Base-by-base conservation (phyloP, 1,284 basidiomycete species). In the Cryptococcus sp. region DNA sequence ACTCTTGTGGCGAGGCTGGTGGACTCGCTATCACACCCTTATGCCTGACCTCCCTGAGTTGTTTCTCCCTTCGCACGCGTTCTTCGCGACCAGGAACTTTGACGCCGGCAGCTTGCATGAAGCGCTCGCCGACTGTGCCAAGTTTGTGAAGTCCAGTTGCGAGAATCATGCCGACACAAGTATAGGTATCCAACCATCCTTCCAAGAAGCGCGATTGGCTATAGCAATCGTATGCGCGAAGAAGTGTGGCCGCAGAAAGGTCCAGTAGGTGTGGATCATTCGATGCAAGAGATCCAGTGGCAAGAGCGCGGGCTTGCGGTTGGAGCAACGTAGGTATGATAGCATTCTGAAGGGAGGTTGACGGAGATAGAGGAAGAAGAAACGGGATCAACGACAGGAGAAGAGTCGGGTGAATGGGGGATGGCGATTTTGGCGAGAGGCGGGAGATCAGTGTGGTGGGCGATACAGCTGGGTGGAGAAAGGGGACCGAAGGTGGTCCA, bases 261-360 rank as follows among this genome's bases (percentile, higher is more conserved):
- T 79, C 77, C 26, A 77, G 49, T 4, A 74, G 45, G 2, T 73
- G 63, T 2, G 62, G 51, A 45, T 78, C 72, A 23, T 67, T 59
- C 19, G 55, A 55, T 0, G 69, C 48, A 19, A 73, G 59, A 1
- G 70, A 70, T 3, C 63, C 54, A 17, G 58, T 52, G 4, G 59
- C 41, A 44, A 65, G 65, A 11, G 50, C 47, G 6, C 66, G 63
- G 4, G 62, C 68, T 16, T 64, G 69, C 13, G 58, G 54, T 34
- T 64, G 64, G 38, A 69, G 62, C 34, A 55, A 54, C 39, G 59
- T 26, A 10, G 63, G 54, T 26, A 64, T 66, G 22, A 19, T 39
- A 19, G 29, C 59, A 46, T 16, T 39, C 1, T 19, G 61, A 40
- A 74, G 53, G 4, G 62, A 48, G 4, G 48, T 47, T 1, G 63